Evolutionary conservation across 1,284 basidiomycete genomes (phyloP).

Genomic region (Termitomyces sp.): DNA sequence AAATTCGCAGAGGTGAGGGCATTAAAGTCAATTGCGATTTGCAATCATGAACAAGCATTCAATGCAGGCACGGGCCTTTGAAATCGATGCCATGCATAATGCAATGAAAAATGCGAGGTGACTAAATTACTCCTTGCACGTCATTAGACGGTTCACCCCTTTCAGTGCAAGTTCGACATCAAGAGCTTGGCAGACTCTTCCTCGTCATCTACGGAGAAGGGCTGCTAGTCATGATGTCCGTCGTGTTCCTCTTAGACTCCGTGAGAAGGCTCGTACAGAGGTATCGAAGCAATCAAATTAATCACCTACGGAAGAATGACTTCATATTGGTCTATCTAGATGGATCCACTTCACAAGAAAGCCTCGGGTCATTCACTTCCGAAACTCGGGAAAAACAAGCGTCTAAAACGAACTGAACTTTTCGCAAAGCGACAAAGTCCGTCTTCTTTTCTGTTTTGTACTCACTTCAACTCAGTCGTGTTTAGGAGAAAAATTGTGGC

Average conservation of each 20-base stretch:
- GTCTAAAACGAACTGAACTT: slow-evolving; percentile 43
- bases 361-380: slow-evolving; percentile 42
- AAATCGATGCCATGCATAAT: slow-evolving; percentile 83
- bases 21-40: background rate
- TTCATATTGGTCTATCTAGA: slow-evolving; percentile 41
- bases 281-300: slow-evolving; percentile 33
- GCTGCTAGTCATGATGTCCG: slow-evolving; percentile 91
- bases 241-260: slow-evolving; percentile 77
- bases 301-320: slow-evolving; percentile 1
- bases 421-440: slow-evolving; percentile 65
- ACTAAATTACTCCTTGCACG: background rate
- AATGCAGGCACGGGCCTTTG: slow-evolving; percentile 72
- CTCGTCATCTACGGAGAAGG: slow-evolving; percentile 81
- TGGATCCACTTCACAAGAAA: slow-evolving; percentile 69
- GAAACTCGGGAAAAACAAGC: slow-evolving; percentile 55
- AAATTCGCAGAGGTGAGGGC: slow-evolving; percentile 76
- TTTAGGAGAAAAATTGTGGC: slow-evolving; percentile 79
- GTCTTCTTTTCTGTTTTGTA: slow-evolving; percentile 18
- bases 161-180: slow-evolving; percentile 59
- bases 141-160: slow-evolving; percentile 5
- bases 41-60: background rate
- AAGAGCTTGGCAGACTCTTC: slow-evolving; percentile 86
- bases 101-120: slow-evolving; percentile 80
- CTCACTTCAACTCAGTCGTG: slow-evolving; percentile 3
- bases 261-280: slow-evolving; percentile 78